Evolutionary conservation across 306 rosid genomes (phyloP).

Genomic region (Phaseolus lunatus): DNA sequence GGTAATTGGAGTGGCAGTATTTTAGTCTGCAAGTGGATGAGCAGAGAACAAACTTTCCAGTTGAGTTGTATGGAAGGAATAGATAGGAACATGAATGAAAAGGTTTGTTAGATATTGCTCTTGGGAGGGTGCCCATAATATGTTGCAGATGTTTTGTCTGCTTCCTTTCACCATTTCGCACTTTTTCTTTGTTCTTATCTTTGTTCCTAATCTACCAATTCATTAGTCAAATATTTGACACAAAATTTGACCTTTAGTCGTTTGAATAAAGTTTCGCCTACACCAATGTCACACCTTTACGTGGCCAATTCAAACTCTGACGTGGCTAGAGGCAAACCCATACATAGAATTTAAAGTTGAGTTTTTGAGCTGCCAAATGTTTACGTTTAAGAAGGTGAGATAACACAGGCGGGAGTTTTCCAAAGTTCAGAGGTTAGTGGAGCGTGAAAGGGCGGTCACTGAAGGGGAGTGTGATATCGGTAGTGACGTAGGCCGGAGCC

Average conservation of each 20-base stretch:
- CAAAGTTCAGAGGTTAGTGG: too few relatives aligned
- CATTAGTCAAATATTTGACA: conserved; percentile 11
- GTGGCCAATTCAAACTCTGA: too few relatives aligned
- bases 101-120: neutral
- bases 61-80: conserved; percentile 28
- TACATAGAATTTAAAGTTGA: too few relatives aligned
- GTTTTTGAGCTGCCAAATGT: too few relatives aligned
- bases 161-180: conserved; percentile 6
- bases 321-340: too few relatives aligned
- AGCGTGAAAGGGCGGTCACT: too few relatives aligned
- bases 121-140: conserved; percentile 38
- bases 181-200: conserved; percentile 20
- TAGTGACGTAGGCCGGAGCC: too few relatives aligned
- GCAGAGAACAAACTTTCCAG: neutral
- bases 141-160: conserved; percentile 38
- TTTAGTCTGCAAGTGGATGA: neutral
- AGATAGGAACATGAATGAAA: conserved; percentile 19
- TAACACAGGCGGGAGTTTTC: too few relatives aligned
- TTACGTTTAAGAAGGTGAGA: too few relatives aligned
- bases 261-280: too few relatives aligned
- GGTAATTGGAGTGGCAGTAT: conserved; percentile 22
- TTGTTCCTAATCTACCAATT: neutral
- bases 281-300: too few relatives aligned
- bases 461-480: too few relatives aligned
- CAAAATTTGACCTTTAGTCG: neutral